Evolutionary conservation across 2,329 filamentous ascomycete genomes (phyloP), one percentile per base, ranked within the genome.

Genomic region (Botrytis paeoniae): DNA sequence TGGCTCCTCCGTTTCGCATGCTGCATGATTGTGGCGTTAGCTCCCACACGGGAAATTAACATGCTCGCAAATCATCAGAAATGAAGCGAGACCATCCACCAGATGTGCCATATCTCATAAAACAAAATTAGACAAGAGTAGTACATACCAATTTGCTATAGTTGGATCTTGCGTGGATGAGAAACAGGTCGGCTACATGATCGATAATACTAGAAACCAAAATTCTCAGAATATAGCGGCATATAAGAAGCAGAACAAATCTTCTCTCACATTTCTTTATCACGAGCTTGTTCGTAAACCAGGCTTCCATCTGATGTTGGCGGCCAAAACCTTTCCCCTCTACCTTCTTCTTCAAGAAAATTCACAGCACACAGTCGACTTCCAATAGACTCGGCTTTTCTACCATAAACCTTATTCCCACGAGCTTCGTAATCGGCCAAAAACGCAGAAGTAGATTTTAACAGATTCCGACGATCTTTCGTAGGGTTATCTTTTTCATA

Each of bases 341-440:
- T 66, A 10, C 48, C 43, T 35, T 72, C 73, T 59, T 74, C 73
- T 48, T 72, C 70, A 7, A 74, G 62, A 39, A 74, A 74, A n/a
- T 48, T 57, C n/a, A 68, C 43, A 9, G 73, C 73, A 69, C 70
- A 74, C 37, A 74, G 43, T 29, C 70, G 73, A 51, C 54, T 22
- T 71, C 66, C 73, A 37, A 69, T 64, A 6, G 73, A 63, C 18
- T 66, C 63, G 18, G 37, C 39, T 14, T 57, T 54, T 29, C 43
- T 70, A 9, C 70, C 57, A 48, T 71, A 63, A 54, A 72, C 43
- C 65, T 66, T 74, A 32, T 45, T 41, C 18, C 69, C 73, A 29
- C 69, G 63, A 39, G 57, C 66, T 62, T 74, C 69, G 41, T 72
- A 65, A 20, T 73, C 72, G 12, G 29, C 69, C 6, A 74, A 43